Base-by-base conservation (phyloP, 345 rosid species). In the Citrus sp. region DNA sequence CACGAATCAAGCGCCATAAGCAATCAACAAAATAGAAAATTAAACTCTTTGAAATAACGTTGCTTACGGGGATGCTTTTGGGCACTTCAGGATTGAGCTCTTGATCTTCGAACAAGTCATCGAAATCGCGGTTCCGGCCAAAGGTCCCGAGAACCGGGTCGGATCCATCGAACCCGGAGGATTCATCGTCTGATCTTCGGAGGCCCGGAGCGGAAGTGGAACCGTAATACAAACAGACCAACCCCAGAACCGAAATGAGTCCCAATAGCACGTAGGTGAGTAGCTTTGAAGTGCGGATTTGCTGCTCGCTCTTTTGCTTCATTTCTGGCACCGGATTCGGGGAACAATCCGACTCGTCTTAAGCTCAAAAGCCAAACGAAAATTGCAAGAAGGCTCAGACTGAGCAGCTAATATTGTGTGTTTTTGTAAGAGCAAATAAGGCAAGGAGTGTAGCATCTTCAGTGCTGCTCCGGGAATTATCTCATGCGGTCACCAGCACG, bases 201-300 rank as follows among this genome's bases (percentile, higher is more conserved):
- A 86, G 80, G 6, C 90, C 92, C 9, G 98, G 98, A 58, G 95
- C 94, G 63, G 94, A 85, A 12, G 87, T 82, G 6, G 99, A 92
- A 51, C 93, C 94, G 25, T 86, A 92, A 81, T 91, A 95, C 81
- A 95, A 75, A 78, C 99, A 90, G 75, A 87, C 67, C 84, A 95
- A 77, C 66, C 92, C 97, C 60, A 95, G 92, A 66, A 89, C 38
- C 30, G 78, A 82, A 75, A 95, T 89, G 75, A 91, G 70, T 4
- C 87, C 92, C 66, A 95, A 73, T 13, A 95, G 87, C 51, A 80
- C 73, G 80, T 87, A 91, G 54, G 89, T 88, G 32, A 91, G 46
- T 7, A 87, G 89, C 85, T 88, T 91, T 9, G 85, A 81, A 58
- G 92, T 72, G 42, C 76, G 75, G 70, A 87, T 78, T 81, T 79